Percentiles rank a stretch among this genome's conserved stretches.
Evolutionary conservation across 2,329 filamentous ascomycete genomes (phyloP).

Genomic region (Colletotrichum tropicale): DNA sequence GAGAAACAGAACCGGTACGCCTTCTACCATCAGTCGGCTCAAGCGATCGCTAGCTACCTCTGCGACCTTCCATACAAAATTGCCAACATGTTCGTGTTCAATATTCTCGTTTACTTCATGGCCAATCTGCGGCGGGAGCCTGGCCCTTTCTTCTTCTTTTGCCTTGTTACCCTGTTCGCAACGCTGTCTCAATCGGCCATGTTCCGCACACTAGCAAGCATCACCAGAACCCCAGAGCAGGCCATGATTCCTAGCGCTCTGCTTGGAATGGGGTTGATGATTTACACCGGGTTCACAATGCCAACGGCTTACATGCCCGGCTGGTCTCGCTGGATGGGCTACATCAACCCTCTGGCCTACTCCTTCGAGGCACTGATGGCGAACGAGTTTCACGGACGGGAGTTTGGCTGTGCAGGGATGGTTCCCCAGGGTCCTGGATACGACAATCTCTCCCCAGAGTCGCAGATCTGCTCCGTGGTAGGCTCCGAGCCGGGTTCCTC

Average conservation of each 20-base stretch:
- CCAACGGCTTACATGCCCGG: conserved; percentile 39
- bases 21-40: conserved; percentile 36
- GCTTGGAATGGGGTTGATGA: conserved; percentile 54
- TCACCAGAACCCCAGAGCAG: conserved; percentile 27
- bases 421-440: background rate
- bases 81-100: conserved; percentile 53
- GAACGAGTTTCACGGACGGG: conserved; percentile 64
- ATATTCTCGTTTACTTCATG: conserved; percentile 66
- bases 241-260: conserved; percentile 57
- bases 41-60: conserved; percentile 49
- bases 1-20: conserved; percentile 30
- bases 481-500: background rate
- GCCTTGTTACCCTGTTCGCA: conserved; percentile 40
- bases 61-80: conserved; percentile 60
- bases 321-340: conserved; percentile 59
- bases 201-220: conserved; percentile 28
- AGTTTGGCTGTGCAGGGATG: conserved; percentile 11
- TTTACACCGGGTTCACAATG: conserved; percentile 49
- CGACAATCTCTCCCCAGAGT: background rate
- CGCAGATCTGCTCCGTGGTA: background rate
- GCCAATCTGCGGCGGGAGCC: conserved; percentile 63
- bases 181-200: conserved; percentile 30
- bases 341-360: conserved; percentile 56
- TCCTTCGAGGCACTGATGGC: conserved; percentile 70
- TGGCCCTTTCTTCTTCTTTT: conserved; percentile 66